Evolutionary conservation across 768 basidiomycete species (phyloP), one percentile per base, ranked within the genome.

Genomic region (Exidia glandulosa): DNA sequence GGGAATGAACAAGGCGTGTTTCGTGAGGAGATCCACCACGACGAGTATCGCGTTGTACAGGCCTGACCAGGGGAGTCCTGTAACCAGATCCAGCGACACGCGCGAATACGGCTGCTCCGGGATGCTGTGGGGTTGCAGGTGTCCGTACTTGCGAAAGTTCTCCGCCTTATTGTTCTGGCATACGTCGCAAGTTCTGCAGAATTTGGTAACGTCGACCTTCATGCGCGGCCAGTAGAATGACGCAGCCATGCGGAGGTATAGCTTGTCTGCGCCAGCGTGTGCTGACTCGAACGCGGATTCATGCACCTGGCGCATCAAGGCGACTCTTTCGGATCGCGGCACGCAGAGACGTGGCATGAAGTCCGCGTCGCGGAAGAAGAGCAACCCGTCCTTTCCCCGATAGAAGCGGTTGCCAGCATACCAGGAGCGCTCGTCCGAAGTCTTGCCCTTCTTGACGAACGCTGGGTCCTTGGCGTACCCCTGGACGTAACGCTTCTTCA

Each of bases 1-100:
- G 0, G 77, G 76, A 32, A 80, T 71, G 63, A 81, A 80, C 59
- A 77, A 72, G 2, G 72, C 74, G 59, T 67, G 67, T 54, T 75
- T 74, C 19, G 76, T 75, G 45, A 80, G 62, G 2, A 72, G 65
- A 62, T 77, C 72, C 25, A 73, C 71, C 29, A 80, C 61, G 5
- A 75, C 72, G 50, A 76, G 65, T 57, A 79, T 74, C 0, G 70
- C 60, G 62, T 77, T 65, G 60, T 68, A 76, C 3, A 70, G 70
- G 50, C 73, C 66, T 5, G 74, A 74, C 1, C 56, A 48, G 0
- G 76, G 77, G 1, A 80, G 73, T 9, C 69, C 57, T 13, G 34
- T 31, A 2, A 61, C 32, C 14, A 61, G 34, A 23, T 61, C 60
- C 45, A 65, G 23, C 0, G 64, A 66, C 1, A 66, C 47, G 0